Evolutionary conservation across 352 stramenopile genomes (phyloP).

Genomic region (Thalassiosira mediterranea): DNA sequence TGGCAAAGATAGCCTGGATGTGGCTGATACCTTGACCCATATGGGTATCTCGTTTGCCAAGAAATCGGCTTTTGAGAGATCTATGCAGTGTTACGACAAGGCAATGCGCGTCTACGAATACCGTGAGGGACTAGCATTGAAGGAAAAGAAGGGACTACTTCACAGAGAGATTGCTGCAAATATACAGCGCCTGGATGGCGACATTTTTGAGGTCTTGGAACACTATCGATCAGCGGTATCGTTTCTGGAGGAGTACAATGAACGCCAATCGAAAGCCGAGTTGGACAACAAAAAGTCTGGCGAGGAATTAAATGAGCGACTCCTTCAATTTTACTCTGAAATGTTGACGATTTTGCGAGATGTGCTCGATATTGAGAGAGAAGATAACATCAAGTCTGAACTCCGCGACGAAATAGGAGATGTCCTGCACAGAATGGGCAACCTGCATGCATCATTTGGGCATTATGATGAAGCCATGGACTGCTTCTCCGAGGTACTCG

Average conservation of each 20-base stretch:
- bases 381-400: constrained; percentile 49
- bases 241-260: constrained; percentile 63
- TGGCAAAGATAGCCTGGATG: constrained; percentile 59
- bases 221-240: constrained; percentile 61
- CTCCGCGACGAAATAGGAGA: constrained; percentile 61
- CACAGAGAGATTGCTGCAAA: constrained; percentile 53
- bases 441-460: constrained; percentile 58
- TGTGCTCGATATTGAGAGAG: constrained; percentile 39
- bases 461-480: constrained; percentile 57
- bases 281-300: constrained; percentile 16
- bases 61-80: constrained; percentile 54
- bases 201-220: constrained; percentile 60
- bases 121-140: constrained; percentile 48
- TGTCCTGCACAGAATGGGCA: constrained; percentile 69
- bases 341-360: constrained; percentile 61
- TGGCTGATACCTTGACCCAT: constrained; percentile 51
- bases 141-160: constrained; percentile 58
- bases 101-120: constrained; percentile 62
- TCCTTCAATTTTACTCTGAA: constrained; percentile 60
- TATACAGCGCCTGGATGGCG: constrained; percentile 45
- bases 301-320: constrained; percentile 39
- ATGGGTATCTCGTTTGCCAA: constrained; percentile 61
- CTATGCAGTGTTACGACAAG: constrained; percentile 70
- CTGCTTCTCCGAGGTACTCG: constrained; percentile 61
- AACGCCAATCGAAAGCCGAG: constrained; percentile 12